Evolutionary conservation across 2,329 filamentous ascomycete genomes (phyloP).

Genomic region (Boeremia lycopersici): DNA sequence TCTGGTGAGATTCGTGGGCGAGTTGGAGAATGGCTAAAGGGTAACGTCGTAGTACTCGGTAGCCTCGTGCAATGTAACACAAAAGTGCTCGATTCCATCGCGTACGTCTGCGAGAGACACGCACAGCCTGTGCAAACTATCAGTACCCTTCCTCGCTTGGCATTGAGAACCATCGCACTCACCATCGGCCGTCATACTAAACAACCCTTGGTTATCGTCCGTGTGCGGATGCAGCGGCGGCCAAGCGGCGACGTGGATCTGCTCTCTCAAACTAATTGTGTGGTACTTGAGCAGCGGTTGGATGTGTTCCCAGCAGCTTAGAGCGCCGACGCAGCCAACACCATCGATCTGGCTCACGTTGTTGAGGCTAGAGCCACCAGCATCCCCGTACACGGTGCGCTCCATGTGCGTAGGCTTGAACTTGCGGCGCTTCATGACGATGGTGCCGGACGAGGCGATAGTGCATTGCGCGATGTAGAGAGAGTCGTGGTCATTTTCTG

Average conservation of each 20-base stretch:
- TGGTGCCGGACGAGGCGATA: conserved; percentile 41
- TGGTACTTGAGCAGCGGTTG: conserved; percentile 52
- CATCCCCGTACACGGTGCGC: conserved; percentile 52
- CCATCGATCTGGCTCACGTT: conserved; percentile 43
- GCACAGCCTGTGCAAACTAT: conserved; percentile 7
- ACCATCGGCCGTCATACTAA: conserved; percentile 48
- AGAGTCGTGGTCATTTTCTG: conserved; percentile 45
- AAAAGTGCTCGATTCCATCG: conserved; percentile 61
- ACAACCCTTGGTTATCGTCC: conserved; percentile 40
- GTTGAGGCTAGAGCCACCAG: conserved; percentile 38
- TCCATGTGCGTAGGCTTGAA: conserved; percentile 54
- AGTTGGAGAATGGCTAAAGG: too few relatives aligned
- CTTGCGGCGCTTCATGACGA: conserved; percentile 49
- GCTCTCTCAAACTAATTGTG: conserved; percentile 47
- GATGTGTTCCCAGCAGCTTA: conserved; percentile 52
- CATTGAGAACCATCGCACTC: not conserved
- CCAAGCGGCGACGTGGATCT: conserved; percentile 52
- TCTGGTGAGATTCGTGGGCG: too few relatives aligned
- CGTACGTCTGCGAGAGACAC: conserved; percentile 59
- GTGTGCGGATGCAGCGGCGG: conserved; percentile 44
- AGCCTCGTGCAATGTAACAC: conserved; percentile 64
- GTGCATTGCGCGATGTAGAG: conserved; percentile 51
- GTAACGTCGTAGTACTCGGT: too few relatives aligned
- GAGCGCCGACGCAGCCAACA: conserved; percentile 38
- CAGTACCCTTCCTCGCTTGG: not conserved